Conservation (phyloP, 768 basidiomycete species). For the Boletus subparvulus region DNA sequence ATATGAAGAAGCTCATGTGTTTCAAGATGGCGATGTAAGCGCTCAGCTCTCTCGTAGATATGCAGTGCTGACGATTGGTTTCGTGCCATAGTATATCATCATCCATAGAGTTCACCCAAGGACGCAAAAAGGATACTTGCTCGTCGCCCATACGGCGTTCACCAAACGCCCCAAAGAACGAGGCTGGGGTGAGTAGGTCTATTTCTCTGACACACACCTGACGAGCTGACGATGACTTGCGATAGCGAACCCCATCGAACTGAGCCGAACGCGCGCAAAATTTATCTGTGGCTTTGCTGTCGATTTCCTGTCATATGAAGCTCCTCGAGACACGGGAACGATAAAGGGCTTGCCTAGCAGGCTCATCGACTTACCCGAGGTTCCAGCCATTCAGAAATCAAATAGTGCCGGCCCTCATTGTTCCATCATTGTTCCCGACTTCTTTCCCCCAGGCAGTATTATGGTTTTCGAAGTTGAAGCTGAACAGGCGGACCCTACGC, state of each 20-base stretch:
- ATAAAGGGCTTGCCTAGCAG: constrained; percentile 73
- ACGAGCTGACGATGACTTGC: background rate
- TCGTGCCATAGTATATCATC: constrained; percentile 75
- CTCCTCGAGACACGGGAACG: constrained; percentile 45
- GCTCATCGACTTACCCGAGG: constrained; percentile 60
- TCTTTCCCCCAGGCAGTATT: constrained; percentile 94
- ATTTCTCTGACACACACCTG: background rate
- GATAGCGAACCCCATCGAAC: constrained; percentile 79
- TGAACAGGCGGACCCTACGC: constrained; percentile 62
- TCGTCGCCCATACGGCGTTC: constrained; percentile 93
- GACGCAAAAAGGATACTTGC: constrained; percentile 88
- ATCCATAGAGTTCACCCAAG: constrained; percentile 88
- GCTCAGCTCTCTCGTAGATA: background rate
- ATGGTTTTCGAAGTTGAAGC: constrained; percentile 90
- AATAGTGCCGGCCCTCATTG: constrained; percentile 69
- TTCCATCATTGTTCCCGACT: constrained; percentile 80
- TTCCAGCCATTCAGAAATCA: constrained; percentile 58
- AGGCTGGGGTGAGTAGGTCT: constrained; percentile 62
- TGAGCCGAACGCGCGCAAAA: constrained; percentile 73
- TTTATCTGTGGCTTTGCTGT: constrained; percentile 82
- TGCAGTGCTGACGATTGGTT: constrained; percentile 1
- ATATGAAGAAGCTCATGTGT: constrained; percentile 91
- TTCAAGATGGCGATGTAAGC: constrained; percentile 93
- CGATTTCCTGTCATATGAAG: constrained; percentile 62
- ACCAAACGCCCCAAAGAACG: constrained; percentile 77